Evolutionary conservation across 116 monocot genomes (phyloP).

Genomic region (Trichopus zeylanicus): DNA sequence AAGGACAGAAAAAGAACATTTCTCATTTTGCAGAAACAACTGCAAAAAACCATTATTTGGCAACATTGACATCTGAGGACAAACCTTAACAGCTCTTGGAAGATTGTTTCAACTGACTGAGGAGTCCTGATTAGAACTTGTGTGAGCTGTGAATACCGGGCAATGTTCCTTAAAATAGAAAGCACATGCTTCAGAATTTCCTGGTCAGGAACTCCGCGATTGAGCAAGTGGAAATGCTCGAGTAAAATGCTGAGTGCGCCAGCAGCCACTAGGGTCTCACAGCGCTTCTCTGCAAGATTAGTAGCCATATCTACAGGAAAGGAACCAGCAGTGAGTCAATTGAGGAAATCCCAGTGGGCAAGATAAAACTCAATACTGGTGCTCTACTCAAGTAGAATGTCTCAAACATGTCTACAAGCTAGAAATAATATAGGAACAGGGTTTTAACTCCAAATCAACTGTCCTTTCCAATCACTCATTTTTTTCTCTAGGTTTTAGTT

Average conservation of each 20-base stretch:
- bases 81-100: conserved; percentile 50
- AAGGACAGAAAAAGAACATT: too few relatives aligned
- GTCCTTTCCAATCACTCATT: too few relatives aligned
- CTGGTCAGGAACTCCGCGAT: conserved; percentile 50
- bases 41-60: not conserved
- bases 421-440: too few relatives aligned
- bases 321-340: too few relatives aligned
- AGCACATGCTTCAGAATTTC: conserved; percentile 46
- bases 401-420: too few relatives aligned
- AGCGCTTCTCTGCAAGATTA: conserved; percentile 33
- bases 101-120: conserved; percentile 25
- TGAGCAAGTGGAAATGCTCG: conserved; percentile 34
- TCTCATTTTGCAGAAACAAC: too few relatives aligned
- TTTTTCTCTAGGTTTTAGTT: too few relatives aligned
- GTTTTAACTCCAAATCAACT: too few relatives aligned
- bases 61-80: not conserved
- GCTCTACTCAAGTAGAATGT: too few relatives aligned
- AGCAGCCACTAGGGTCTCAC: conserved; percentile 40
- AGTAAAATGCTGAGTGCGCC: conserved; percentile 43
- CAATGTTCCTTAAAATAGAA: conserved; percentile 44
- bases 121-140: conserved; percentile 21
- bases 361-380: too few relatives aligned
- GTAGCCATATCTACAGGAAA: conserved; percentile 37
- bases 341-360: too few relatives aligned
- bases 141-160: conserved; percentile 13